Conservation (phyloP, 768 basidiomycete genomes). For the Mycena sanguinolenta region DNA sequence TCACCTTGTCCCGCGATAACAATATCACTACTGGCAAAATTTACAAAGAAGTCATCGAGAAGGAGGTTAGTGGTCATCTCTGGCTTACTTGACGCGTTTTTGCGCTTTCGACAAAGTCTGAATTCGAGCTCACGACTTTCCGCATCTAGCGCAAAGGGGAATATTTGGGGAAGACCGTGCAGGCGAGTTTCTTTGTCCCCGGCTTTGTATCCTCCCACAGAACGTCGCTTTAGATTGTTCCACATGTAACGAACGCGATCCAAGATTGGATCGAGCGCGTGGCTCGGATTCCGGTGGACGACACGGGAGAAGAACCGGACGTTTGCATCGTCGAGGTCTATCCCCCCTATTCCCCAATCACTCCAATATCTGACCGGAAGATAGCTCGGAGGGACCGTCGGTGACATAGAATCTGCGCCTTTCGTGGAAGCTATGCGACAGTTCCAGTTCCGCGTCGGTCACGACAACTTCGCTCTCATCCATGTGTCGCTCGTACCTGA, state of each 20-base stretch:
- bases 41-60: slow-evolving; percentile 96
- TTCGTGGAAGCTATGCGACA: slow-evolving; percentile 99
- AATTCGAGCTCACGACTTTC: background rate
- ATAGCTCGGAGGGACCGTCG: slow-evolving; percentile 98
- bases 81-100: background rate
- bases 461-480: slow-evolving; percentile 96
- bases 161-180: slow-evolving; percentile 97
- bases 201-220: background rate
- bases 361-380: slow-evolving; percentile 1
- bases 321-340: slow-evolving; percentile 96
- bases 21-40: slow-evolving; percentile 99
- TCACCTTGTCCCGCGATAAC: slow-evolving; percentile 94
- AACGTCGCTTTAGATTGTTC: slow-evolving; percentile 76
- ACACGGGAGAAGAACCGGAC: slow-evolving; percentile 92
- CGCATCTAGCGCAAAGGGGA: slow-evolving; percentile 77
- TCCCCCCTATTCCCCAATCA: slow-evolving; percentile 7
- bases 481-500: slow-evolving; percentile 99
- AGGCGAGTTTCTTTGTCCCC: slow-evolving; percentile 63
- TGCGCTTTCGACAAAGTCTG: background rate
- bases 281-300: slow-evolving; percentile 93
- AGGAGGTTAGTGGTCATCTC: slow-evolving; percentile 74
- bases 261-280: slow-evolving; percentile 99
- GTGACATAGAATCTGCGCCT: slow-evolving; percentile 98
- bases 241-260: slow-evolving; percentile 95
- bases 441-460: slow-evolving; percentile 98